These are phyloP conservation scores for Globisporangium parvum DNA, from an alignment of 352 stramenopile species.

Conservation along the genomic window DNA sequence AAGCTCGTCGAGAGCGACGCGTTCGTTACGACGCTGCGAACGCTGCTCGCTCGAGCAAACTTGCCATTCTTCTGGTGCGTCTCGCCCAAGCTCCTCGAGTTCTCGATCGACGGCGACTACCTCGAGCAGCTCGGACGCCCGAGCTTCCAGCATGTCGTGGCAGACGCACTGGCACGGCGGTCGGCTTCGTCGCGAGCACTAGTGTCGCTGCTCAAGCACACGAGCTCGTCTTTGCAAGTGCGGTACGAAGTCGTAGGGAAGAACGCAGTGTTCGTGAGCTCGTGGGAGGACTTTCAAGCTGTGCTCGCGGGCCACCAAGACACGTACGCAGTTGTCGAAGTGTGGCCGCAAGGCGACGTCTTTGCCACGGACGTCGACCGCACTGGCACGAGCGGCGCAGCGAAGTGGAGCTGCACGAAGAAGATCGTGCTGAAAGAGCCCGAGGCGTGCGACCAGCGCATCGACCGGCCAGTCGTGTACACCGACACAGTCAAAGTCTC, in stretches of 20 bases:
- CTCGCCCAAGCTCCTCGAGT: constrained; percentile 36
- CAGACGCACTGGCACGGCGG: constrained; percentile 25
- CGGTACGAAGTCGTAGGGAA: constrained; percentile 59
- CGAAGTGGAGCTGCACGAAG: constrained; percentile 58
- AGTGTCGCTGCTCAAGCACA: constrained; percentile 44
- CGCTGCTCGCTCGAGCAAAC: constrained; percentile 26
- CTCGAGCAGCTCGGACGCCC: constrained; percentile 30
- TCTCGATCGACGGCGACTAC: constrained; percentile 56
- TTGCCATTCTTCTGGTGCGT: constrained; percentile 70
- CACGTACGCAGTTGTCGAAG: constrained; percentile 51
- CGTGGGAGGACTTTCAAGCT: constrained; percentile 58
- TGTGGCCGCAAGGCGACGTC: constrained; percentile 59
- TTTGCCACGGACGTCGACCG: constrained; percentile 48
- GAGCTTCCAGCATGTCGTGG: constrained; percentile 59
- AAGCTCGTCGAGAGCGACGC: constrained; percentile 45
- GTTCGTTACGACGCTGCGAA: constrained; percentile 45
- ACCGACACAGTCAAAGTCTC: constrained; percentile 69
- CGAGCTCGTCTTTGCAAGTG: constrained; percentile 46
- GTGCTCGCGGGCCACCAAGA: constrained; percentile 53
- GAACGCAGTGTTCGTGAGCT: constrained; percentile 31
- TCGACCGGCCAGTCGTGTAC: constrained; percentile 69
- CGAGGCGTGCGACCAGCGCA: constrained; percentile 31
- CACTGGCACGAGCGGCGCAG: constrained; percentile 38
- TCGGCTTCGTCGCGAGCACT: constrained; percentile 27
- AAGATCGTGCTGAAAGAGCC: constrained; percentile 48